Evolutionary conservation across 2,329 filamentous ascomycete species (phyloP).

Genomic region (Claviceps arundinis): DNA sequence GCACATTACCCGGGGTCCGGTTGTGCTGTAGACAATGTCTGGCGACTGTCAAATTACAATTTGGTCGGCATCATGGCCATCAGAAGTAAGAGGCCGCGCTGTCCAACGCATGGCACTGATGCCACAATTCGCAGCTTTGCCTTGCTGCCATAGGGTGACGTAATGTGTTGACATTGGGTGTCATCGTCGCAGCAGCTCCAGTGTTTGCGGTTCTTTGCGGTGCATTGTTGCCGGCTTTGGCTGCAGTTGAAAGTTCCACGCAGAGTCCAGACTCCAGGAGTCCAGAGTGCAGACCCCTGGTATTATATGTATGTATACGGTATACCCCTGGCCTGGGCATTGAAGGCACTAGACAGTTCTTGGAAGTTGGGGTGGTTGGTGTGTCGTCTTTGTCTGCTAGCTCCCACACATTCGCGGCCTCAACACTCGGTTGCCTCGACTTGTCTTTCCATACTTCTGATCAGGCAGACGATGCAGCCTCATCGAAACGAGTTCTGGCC

Average conservation of each 20-base stretch:
- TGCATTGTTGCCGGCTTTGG: not conserved
- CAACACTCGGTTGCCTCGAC: not conserved
- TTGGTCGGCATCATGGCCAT: too few relatives aligned
- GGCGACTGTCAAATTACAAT: too few relatives aligned
- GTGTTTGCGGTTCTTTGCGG: not conserved
- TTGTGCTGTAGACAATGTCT: not conserved
- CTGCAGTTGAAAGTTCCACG: not conserved
- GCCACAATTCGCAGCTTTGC: not conserved
- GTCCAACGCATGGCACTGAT: not conserved
- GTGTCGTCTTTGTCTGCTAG: not conserved
- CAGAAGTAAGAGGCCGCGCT: not conserved
- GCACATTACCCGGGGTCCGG: not conserved
- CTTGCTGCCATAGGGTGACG: not conserved
- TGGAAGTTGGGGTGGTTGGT: not conserved
- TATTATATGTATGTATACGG: too few relatives aligned
- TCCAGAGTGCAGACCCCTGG: not conserved
- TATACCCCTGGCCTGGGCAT: not conserved
- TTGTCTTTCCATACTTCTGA: not conserved
- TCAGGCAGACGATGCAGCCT: slow-evolving; percentile 18
- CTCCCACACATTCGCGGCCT: not conserved
- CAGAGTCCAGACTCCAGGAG: too few relatives aligned
- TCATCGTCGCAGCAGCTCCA: not conserved
- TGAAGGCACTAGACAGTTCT: not conserved
- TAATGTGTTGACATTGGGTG: not conserved
- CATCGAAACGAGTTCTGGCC: slow-evolving; percentile 18